Evolutionary conservation across 148 eudicot genomes (phyloP).

Genomic region (Rhododendron molle): DNA sequence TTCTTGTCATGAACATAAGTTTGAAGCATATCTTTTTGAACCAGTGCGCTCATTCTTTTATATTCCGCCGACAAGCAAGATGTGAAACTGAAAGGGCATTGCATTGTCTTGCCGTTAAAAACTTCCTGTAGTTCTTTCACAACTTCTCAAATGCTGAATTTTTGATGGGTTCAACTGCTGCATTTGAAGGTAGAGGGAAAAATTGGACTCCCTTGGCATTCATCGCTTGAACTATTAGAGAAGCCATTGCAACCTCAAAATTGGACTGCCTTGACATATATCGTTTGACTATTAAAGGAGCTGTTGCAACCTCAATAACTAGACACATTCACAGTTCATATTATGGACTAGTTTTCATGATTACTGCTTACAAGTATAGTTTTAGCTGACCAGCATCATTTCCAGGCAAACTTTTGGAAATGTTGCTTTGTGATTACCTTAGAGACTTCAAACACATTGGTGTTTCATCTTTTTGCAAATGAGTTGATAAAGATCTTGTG

Average conservation of each 20-base stretch:
- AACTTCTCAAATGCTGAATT: neutral
- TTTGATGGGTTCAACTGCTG: neutral
- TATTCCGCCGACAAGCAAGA: neutral
- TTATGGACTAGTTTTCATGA: neutral
- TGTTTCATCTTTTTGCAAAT: neutral
- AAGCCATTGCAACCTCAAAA: neutral
- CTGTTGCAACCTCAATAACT: neutral
- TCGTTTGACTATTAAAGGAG: neutral
- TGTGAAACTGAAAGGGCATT: neutral
- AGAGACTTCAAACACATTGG: neutral
- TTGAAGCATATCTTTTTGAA: neutral
- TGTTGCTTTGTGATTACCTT: neutral
- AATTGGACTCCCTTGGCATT: neutral
- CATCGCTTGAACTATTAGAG: neutral
- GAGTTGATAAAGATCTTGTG: neutral
- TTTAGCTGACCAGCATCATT: neutral
- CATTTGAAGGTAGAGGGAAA: too few relatives aligned
- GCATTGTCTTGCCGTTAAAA: too few relatives aligned
- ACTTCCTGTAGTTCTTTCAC: neutral
- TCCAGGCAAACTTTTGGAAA: neutral
- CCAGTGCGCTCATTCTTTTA: neutral
- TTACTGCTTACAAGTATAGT: neutral
- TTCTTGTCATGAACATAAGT: neutral
- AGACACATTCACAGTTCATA: neutral
- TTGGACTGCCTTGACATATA: neutral